These are phyloP conservation scores for Vigna hirtella DNA, from an alignment of 306 rosid species.

Conservation along the genomic window DNA sequence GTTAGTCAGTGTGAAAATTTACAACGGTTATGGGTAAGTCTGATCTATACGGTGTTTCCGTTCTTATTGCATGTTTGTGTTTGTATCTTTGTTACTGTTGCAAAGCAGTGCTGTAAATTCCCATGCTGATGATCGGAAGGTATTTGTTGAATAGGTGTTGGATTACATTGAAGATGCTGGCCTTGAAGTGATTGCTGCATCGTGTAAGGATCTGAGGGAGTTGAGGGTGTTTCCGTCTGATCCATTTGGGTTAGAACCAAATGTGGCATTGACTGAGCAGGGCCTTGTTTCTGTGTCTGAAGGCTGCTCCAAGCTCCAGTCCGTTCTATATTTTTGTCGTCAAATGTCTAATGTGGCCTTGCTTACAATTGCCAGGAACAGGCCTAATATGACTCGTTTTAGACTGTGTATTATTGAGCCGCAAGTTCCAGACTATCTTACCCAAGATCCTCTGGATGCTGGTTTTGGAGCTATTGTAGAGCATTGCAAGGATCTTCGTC, in stretches of 20 bases:
- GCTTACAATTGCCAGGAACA: conserved; percentile 75
- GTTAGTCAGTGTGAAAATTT: conserved; percentile 74
- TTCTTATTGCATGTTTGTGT: not conserved
- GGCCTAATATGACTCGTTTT: conserved; percentile 85
- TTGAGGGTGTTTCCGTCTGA: conserved; percentile 95
- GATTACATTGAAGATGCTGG: conserved; percentile 94
- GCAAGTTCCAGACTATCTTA: conserved; percentile 72
- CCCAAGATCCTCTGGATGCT: conserved; percentile 70
- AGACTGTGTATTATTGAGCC: conserved; percentile 97
- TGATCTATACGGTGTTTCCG: not conserved
- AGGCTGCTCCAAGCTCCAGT: conserved; percentile 95
- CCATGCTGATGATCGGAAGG: conserved; percentile 51
- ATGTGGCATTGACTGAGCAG: conserved; percentile 81
- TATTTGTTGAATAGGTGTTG: conserved; percentile 69
- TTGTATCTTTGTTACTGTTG: conserved; percentile 23
- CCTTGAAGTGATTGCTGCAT: conserved; percentile 75
- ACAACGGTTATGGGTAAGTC: conserved; percentile 87
- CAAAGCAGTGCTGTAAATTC: conserved; percentile 22
- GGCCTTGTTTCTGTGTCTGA: conserved; percentile 90
- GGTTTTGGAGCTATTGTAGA: conserved; percentile 99
- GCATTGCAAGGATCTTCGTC: conserved; percentile 89
- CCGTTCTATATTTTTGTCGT: conserved; percentile 94
- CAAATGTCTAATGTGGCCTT: conserved; percentile 93
- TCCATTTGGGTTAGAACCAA: conserved; percentile 72
- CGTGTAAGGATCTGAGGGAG: conserved; percentile 90